phyloP scores from a whole-genome alignment of 2,329 filamentous ascomycete genomes.

The Whalleya microplaca region DNA sequence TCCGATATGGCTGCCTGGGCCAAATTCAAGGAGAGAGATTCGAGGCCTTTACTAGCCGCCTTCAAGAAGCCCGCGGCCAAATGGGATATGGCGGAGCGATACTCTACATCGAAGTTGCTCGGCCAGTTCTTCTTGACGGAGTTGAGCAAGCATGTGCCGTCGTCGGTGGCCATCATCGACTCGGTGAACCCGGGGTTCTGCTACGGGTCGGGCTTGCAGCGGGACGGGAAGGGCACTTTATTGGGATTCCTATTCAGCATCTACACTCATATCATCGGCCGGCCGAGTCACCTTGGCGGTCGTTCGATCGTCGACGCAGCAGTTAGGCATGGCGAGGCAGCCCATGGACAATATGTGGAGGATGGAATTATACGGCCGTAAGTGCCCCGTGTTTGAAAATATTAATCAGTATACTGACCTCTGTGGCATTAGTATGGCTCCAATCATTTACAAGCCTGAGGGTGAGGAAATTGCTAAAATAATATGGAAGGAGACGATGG shows the following conservation, averaged over 20 bases:
- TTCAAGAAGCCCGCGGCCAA: conserved; percentile 12
- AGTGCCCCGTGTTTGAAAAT: conserved; percentile 2
- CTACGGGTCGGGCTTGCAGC: conserved; percentile 9
- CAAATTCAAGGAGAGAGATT: conserved; percentile 19
- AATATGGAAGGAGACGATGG: conserved; percentile 16
- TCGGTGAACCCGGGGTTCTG: conserved; percentile 17
- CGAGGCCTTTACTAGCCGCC: conserved; percentile 15
- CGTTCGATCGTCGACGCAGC: conserved; percentile 12
- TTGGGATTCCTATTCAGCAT: not conserved
- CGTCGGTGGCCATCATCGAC: conserved; percentile 17
- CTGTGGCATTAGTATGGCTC: conserved; percentile 24
- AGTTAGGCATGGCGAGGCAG: conserved; percentile 5
- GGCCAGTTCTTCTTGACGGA: conserved; percentile 36
- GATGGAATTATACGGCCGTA: conserved; percentile 16
- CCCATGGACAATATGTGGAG: conserved; percentile 19
- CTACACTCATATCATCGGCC: conserved; percentile 6
- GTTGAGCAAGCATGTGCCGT: conserved; percentile 32
- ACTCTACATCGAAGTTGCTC: conserved; percentile 33
- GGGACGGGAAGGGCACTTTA: conserved; percentile 4
- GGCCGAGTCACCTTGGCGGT: conserved; percentile 4
- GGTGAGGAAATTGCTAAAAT: conserved; percentile 3
- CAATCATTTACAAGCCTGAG: conserved; percentile 14
- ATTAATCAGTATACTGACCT: not conserved
- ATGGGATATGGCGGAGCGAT: conserved; percentile 21
- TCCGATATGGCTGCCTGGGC: conserved; percentile 30